Evolutionary conservation across 2,329 filamentous ascomycete species (phyloP).

Genomic region (Aureobasidium pullulans): DNA sequence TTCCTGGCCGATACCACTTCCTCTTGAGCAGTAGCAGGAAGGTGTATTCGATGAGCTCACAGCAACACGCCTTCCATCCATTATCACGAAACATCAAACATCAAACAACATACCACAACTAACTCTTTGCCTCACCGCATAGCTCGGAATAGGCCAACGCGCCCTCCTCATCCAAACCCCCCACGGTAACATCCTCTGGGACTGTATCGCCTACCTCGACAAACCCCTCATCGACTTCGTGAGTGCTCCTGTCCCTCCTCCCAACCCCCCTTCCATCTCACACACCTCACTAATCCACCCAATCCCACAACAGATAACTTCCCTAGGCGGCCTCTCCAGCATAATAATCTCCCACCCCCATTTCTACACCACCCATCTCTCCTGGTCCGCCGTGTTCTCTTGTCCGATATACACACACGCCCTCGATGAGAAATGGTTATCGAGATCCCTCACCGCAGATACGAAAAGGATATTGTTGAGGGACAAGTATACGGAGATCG

Average conservation of each 20-base stretch:
- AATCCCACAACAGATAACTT: conserved; percentile 38
- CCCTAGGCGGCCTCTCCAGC: conserved; percentile 58
- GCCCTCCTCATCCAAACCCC: conserved; percentile 61
- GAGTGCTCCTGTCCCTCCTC: conserved; percentile 5
- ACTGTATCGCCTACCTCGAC: conserved; percentile 65
- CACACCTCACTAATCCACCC: background rate
- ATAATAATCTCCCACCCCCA: conserved; percentile 65
- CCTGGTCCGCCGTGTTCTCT: conserved; percentile 62
- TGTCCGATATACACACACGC: conserved; percentile 63
- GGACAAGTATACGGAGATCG: conserved; percentile 25
- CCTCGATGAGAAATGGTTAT: conserved; percentile 62
- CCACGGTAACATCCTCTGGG: conserved; percentile 69
- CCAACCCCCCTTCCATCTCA: background rate
- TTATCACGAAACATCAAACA: too few species aligned
- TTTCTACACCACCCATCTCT: conserved; percentile 69
- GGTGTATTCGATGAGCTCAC: too few species aligned
- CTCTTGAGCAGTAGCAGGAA: too few species aligned
- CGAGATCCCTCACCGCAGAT: conserved; percentile 35
- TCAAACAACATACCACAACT: too few species aligned
- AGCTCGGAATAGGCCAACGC: conserved; percentile 68
- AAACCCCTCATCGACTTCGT: conserved; percentile 48
- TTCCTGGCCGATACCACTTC: too few species aligned
- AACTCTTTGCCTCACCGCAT: conserved; percentile 28
- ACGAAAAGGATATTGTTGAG: conserved; percentile 39
- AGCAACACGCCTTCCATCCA: too few species aligned